phyloP scores from a whole-genome alignment of 768 basidiomycete species.

The Pholiota molesta region DNA sequence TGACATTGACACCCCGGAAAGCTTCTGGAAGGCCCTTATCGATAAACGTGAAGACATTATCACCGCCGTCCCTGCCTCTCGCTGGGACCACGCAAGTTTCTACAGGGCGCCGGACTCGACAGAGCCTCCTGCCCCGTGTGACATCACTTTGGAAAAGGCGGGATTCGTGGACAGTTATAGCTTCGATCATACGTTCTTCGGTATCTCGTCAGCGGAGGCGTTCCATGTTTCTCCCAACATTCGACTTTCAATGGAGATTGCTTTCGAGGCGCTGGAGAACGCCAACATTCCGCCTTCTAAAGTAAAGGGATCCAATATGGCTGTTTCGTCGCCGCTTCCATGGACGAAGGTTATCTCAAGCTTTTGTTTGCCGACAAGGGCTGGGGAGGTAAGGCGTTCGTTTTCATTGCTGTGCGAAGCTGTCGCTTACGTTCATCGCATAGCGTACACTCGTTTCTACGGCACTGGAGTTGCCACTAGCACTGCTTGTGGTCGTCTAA shows the following conservation, averaged over 20 bases:
- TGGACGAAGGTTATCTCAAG: slow-evolving; percentile 34
- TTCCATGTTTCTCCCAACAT: slow-evolving; percentile 31
- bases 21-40: slow-evolving; percentile 37
- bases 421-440: background rate
- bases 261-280: slow-evolving; percentile 39
- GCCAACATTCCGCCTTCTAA: slow-evolving; percentile 36
- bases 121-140: slow-evolving; percentile 27
- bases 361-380: slow-evolving; percentile 34
- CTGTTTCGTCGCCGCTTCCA: slow-evolving; percentile 35
- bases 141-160: slow-evolving; percentile 33
- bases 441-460: slow-evolving; percentile 36
- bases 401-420: background rate
- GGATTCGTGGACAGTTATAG: slow-evolving; percentile 34
- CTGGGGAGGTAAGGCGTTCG: slow-evolving; percentile 28
- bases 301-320: slow-evolving; percentile 35
- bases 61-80: slow-evolving; percentile 30
- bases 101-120: slow-evolving; percentile 27
- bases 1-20: slow-evolving; percentile 29
- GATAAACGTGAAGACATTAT: slow-evolving; percentile 34
- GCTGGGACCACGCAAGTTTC: slow-evolving; percentile 41
- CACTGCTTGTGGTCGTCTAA: slow-evolving; percentile 36
- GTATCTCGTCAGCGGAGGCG: slow-evolving; percentile 37
- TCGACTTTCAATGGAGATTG: slow-evolving; percentile 35
- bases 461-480: slow-evolving; percentile 36
- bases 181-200: slow-evolving; percentile 40